These are phyloP conservation scores for Avena insularis DNA, from an alignment of 176 grass and related monocot species.

Conservation along the genomic window DNA sequence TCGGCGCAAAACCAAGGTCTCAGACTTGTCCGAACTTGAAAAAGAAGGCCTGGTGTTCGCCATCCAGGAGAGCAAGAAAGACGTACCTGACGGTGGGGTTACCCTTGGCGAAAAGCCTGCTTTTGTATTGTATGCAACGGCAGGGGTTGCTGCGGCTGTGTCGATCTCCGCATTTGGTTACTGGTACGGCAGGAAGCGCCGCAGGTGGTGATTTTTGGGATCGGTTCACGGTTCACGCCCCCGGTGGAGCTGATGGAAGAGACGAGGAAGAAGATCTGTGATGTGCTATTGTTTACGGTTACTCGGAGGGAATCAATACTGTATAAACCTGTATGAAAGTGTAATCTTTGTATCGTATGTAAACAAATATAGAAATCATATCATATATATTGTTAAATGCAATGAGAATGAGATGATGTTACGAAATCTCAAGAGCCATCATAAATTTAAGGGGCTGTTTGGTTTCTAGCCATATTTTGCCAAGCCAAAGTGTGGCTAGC, in stretches of 20 bases:
- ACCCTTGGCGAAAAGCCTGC: slow-evolving; percentile 49
- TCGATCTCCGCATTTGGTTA: slow-evolving; percentile 70
- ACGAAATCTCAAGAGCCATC: not conserved
- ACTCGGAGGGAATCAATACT: not conserved
- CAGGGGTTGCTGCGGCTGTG: slow-evolving; percentile 61
- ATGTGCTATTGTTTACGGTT: not conserved
- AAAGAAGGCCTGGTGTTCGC: slow-evolving; percentile 72
- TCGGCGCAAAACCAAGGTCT: slow-evolving; percentile 50
- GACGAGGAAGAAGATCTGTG: not conserved
- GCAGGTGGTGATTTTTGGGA: slow-evolving; percentile 51
- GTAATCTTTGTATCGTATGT: slow-evolving; percentile 26
- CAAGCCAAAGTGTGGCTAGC: no score
- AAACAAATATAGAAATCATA: slow-evolving; percentile 12
- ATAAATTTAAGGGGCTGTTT: no score
- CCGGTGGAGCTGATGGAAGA: not conserved
- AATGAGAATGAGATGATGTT: not conserved
- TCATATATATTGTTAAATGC: slow-evolving; percentile 26
- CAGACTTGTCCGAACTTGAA: slow-evolving; percentile 59
- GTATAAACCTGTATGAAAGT: slow-evolving; percentile 35
- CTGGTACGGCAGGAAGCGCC: slow-evolving; percentile 76
- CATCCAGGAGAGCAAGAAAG: slow-evolving; percentile 63
- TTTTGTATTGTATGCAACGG: slow-evolving; percentile 64
- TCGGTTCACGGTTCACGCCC: no score
- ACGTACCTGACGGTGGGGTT: slow-evolving; percentile 45
- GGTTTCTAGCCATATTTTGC: no score